Base-by-base conservation (phyloP, 495 filamentous ascomycete genomes). In the Xylaria palmicola region DNA sequence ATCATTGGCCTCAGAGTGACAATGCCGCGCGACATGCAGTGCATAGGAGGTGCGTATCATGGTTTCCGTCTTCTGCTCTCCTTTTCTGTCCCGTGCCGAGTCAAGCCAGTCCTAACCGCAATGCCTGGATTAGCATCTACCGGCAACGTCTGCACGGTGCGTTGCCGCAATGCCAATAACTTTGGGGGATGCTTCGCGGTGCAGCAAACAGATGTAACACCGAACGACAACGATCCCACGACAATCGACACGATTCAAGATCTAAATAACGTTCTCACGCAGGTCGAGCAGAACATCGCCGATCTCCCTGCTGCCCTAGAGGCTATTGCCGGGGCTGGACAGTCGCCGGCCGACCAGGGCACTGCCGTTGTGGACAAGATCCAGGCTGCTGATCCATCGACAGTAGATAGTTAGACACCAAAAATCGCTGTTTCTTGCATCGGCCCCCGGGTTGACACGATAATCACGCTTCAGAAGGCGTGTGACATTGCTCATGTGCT, bases 91-190 rank as follows among this genome's bases (percentile, higher is more conserved):
- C 1, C 10, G 13, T 15, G 8, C 26, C 1, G 39, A 27, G 1
- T n/a, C 7, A 22, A 26, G 13, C 37, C 9, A 40, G 30, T 37
- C 22, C 30, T 59, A 30, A 59, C 56, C 20, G 4, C 17, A 34
- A 24, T 15, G 7, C 3, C 43, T 40, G 17, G n/a, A 45, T 39
- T 45, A 77, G 77, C 68, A 27, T 79, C 74, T 13, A 71, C 74
- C 0, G 71, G 70, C 7, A 75, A 83, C 45, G 79, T 85, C 54
- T 85, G 83, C 72, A 81, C 83, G 39, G 75, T 84, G 5, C 73
- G 81, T 10, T 78, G 83, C 65, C 74, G 78, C 44, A 86, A 86
- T 65, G 81, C 83, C 1, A 80, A 81, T 0, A 80, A 82, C 1
- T 85, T 86, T 63, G 83, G 83, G 32, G 71, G 74, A 6, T 79